Base-by-base conservation (phyloP, 805 yeast genomes). In the Saturnispora ahearnii region DNA sequence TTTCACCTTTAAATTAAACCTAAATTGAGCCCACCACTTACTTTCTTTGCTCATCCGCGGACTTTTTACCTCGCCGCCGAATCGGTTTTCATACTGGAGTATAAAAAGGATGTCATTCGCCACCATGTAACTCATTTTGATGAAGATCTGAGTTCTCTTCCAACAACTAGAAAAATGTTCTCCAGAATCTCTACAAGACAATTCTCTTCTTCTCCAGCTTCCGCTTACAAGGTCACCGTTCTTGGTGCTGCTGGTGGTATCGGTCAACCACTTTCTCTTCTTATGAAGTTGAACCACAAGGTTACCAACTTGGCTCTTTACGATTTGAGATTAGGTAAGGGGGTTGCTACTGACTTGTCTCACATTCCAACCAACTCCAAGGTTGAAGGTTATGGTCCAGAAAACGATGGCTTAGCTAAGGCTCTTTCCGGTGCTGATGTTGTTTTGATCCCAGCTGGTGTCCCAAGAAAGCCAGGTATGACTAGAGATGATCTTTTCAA, bases 171-270 rank as follows among this genome's bases (percentile, higher is more conserved):
- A 57, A 40, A 24, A 34, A 82, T 82, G 87, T 72, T 82, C 49
- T 65, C 79, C 51, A 77, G 74, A 72, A 56, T 75, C 57, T 78
- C 69, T 10, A 51, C 55, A 43, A 64, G 70, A 61, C 61, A 61
- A 81, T 85, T 85, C 73, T 81, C 90, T 38, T 75, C 87, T 44
- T 67, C 87, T 45, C 76, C 83, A 48, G 63, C 82, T 41, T 66
- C 77, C 57, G 82, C 86, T 62, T 84, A 84, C 77, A 88, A 87
- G 73, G 95, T 55, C 11, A 78, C 95, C 52, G 88, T 87, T 53
- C 75, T 82, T 48, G 96, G 96, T 57, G 96, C 96, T 51, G 88
- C 91, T 45, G 96, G 96, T 60, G 96, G 96, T 55, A 88, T 88
- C 63, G 96, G 96, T 50, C 96, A 89, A 73, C 95, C 96, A 37